phyloP scores from a whole-genome alignment of 2,329 filamentous ascomycete genomes.

The Monosporascus sp. region DNA sequence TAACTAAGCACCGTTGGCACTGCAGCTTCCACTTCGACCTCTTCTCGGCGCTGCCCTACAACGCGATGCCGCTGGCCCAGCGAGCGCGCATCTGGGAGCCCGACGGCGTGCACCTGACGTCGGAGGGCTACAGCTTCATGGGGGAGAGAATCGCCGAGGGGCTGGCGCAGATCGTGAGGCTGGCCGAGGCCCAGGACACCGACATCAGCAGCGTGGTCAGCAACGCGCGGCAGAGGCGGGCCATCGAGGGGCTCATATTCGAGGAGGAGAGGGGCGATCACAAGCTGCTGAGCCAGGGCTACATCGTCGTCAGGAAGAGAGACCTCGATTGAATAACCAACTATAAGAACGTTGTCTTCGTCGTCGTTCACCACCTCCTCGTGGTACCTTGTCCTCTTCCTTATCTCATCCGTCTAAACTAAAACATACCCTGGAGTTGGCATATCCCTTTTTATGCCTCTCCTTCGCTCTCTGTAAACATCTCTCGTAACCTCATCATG shows the following conservation, averaged over 20 bases:
- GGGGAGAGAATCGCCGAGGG: conserved; percentile 50
- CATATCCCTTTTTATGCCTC: neutral
- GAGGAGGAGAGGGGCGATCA: conserved; percentile 48
- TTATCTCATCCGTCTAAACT: neutral
- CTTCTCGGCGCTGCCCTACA: conserved; percentile 47
- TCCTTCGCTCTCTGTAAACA: too few species aligned
- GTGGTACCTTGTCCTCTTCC: neutral
- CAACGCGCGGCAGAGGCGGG: conserved; percentile 20
- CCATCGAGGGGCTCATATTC: conserved; percentile 35
- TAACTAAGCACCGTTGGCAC: conserved; percentile 1
- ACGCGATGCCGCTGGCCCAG: conserved; percentile 39
- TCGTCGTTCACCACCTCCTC: too few species aligned
- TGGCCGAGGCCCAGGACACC: conserved; percentile 24
- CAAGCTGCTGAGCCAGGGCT: conserved; percentile 42
- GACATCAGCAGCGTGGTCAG: conserved; percentile 23
- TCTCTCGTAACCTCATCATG: neutral
- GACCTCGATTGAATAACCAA: conserved; percentile 39
- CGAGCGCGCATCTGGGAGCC: conserved; percentile 48
- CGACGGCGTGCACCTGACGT: conserved; percentile 54
- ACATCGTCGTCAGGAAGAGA: conserved; percentile 46
- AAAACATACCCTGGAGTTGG: neutral
- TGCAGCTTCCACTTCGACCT: conserved; percentile 53
- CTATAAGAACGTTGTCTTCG: too few species aligned
- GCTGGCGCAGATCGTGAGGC: conserved; percentile 41
- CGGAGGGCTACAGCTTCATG: conserved; percentile 57